Evolutionary conservation across 345 rosid genomes (phyloP), one percentile per base, ranked within the genome.

Genomic region (Raphanus raphanistrum): DNA sequence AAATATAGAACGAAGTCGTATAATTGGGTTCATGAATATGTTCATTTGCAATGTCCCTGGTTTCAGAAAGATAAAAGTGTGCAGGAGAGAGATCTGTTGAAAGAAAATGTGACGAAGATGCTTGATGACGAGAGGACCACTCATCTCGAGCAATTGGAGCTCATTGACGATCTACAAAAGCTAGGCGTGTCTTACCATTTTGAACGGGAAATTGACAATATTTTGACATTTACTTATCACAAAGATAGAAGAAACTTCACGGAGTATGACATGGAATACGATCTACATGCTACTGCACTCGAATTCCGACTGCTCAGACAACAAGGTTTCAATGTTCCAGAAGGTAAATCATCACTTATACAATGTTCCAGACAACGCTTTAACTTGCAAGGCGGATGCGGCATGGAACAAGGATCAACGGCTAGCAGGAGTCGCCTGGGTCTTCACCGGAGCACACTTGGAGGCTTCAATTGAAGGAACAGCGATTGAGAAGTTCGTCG

Each of bases 131-230:
- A 43, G 66, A 64, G 54, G 41, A 35, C 25, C 45, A 64, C 66
- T 64, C 27, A 64, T 55, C 28, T 71, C 4, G 64, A 63, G 2
- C 48, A 41, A 29, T 38, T 71, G 29, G 71, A 71, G 52, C 33
- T 78, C 48, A 71, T 78, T 57, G 77, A 78, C 4, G 72, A 78
- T 64, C 25, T 78, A 43, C 68, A 66, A 0, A 65, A 63, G 66
- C 77, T 78, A 5, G 91, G 91, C 2, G 25, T 88, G 13, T 63
- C 79, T 11, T 85, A 88, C 45, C 90, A 83, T 81, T 89, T 90
- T 25, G 75, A 84, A 35, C 11, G 9, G 0, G 88, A 88, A 77
- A 78, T 73, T 10, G n/a, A 59, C 1, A 26, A 4, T 8, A 15
- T 73, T 82, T 41, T 85, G 81, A 8, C 72, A 52, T 25, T n/a